Base-by-base conservation (phyloP, 176 grass and related monocot genomes). In the Triticum monococcum region DNA sequence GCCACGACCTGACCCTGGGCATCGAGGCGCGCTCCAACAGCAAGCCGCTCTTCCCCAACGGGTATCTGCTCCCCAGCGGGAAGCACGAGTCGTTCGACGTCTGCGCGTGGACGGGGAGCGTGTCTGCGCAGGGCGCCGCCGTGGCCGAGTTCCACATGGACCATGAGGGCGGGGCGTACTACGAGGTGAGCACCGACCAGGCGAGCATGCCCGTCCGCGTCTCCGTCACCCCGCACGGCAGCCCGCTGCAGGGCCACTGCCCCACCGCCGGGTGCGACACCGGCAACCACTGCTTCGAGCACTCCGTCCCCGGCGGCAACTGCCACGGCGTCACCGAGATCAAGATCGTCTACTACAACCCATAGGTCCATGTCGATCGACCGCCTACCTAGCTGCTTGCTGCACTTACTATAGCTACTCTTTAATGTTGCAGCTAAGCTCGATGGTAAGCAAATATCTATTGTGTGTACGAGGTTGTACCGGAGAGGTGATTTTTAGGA, bases 281-380 rank as follows among this genome's bases (percentile, higher is more conserved):
- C 3, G n/a, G n/a, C 23, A 14, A 7, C 32, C 67, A 37, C 10
- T 86, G 84, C 76, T 79, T 69, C 25, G 3, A 3, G 2, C 5
- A 26, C 81, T 64, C 33, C 73, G 83, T 76, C 37, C 57, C 85
- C 17, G 64, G 77, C 5, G 85, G 89, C 2, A 37, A 68, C 32
- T 91, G 77, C 85, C 33, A 40, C 5, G 79, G 65, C 77, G 85
- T 84, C 36, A 31, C 84, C 61, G 89, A 91, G 89, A 72, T 91
- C 8, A 91, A 91, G 85, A 36, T 91, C 81, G 79, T 91, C 68
- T 91, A 70, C 85, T 91, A 65, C 89, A 36, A 8, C 46, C 23
- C 79, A 17, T 81, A 81, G n/a, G 28, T 75, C 22, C 1, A 8
- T 30, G 13, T 65, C 25, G 2, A 28, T 13, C 24, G 62, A 2